Percentiles rank a stretch among this genome's conserved stretches.
Evolutionary conservation across 352 stramenopile genomes (phyloP).

Genomic region (Phytophthora megakarya): DNA sequence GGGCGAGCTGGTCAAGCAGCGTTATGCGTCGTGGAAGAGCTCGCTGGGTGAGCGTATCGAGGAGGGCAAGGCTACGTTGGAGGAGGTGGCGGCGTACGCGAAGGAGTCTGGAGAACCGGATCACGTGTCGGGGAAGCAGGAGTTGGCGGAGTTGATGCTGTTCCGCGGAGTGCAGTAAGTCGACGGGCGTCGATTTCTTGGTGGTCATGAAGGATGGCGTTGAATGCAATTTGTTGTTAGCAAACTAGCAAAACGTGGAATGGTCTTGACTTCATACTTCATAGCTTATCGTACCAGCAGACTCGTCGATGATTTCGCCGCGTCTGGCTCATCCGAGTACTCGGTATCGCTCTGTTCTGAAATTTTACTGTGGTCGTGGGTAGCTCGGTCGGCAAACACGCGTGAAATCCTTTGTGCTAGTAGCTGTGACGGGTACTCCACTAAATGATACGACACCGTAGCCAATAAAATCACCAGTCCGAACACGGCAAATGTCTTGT

Average conservation of each 20-base stretch:
- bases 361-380: background rate
- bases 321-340: background rate
- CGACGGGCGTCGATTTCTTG: too few relatives aligned
- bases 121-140: conserved; percentile 74
- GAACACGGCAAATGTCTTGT: conserved; percentile 9
- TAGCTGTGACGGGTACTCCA: conserved; percentile 12
- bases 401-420: conserved; percentile 3
- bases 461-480: conserved; percentile 8
- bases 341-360: background rate
- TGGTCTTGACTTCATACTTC: too few relatives aligned
- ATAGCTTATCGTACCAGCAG: background rate
- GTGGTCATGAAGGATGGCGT: too few relatives aligned
- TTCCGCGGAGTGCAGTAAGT: conserved; percentile 38
- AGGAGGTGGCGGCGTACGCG: conserved; percentile 58
- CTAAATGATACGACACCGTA: conserved; percentile 3
- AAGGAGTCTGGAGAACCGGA: conserved; percentile 58
- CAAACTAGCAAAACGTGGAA: too few relatives aligned
- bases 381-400: background rate
- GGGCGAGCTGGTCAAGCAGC: too few relatives aligned
- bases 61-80: conserved; percentile 61
- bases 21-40: conserved; percentile 53
- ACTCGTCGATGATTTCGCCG: background rate
- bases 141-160: conserved; percentile 75
- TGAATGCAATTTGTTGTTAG: too few relatives aligned
- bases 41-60: conserved; percentile 65